A percentile compares a stretch with the other conserved stretches of the same genome.
Evolutionary conservation across 2,329 filamentous ascomycete species (phyloP).

Genomic region (Purpureocillium takamizusanense): DNA sequence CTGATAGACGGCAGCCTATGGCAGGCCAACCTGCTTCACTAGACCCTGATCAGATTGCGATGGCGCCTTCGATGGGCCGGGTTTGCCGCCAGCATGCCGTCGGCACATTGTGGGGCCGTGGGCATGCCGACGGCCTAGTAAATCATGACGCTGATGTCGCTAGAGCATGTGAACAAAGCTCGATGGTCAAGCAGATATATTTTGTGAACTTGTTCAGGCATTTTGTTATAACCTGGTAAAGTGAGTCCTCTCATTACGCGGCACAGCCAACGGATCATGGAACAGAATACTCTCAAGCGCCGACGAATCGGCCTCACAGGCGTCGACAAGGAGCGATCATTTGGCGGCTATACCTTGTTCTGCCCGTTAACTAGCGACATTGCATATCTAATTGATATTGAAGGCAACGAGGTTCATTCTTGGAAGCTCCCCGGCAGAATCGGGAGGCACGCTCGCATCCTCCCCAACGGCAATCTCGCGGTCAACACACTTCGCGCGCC

Average conservation of each 20-base stretch:
- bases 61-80: too few relatives aligned
- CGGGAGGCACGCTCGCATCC: slow-evolving; percentile 16
- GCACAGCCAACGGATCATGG: slow-evolving; percentile 10
- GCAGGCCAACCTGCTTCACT: too few relatives aligned
- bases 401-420: slow-evolving; percentile 16
- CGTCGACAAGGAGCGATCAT: slow-evolving; percentile 14
- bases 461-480: slow-evolving; percentile 18
- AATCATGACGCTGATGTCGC: too few relatives aligned
- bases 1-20: slow-evolving; percentile 4
- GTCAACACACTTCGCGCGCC: slow-evolving; percentile 16
- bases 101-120: too few relatives aligned
- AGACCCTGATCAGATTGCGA: too few relatives aligned
- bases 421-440: slow-evolving; percentile 19
- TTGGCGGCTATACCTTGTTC: slow-evolving; percentile 19
- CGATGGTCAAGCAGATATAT: too few relatives aligned
- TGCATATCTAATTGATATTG: slow-evolving; percentile 17
- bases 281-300: slow-evolving; percentile 20
- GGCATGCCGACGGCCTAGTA: too few relatives aligned
- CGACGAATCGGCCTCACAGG: slow-evolving; percentile 17
- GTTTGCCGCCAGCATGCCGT: too few relatives aligned
- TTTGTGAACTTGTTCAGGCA: too few relatives aligned
- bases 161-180: too few relatives aligned
- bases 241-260: too few relatives aligned
- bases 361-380: slow-evolving; percentile 17
- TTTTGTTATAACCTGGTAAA: too few relatives aligned